Conservation (phyloP, 116 monocot genomes). For the Phalaenopsis hybrid region DNA sequence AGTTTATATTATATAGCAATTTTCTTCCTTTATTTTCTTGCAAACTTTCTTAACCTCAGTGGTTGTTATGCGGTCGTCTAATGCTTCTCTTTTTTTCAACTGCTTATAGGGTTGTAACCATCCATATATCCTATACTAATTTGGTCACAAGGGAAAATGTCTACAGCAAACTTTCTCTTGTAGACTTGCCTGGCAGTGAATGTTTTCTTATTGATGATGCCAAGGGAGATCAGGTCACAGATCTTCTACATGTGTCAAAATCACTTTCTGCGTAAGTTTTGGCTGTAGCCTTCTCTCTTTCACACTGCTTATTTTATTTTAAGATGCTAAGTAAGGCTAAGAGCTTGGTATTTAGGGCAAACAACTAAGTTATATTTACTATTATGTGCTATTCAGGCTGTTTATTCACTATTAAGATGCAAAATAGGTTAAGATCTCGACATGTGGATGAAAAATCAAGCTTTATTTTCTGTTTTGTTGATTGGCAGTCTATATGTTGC, state of each 20-base stretch:
- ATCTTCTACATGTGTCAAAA: conserved; percentile 80
- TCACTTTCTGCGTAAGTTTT: conserved; percentile 86
- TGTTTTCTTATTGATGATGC: conserved; percentile 62
- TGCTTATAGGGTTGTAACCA: conserved; percentile 62
- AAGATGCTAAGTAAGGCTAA: background rate
- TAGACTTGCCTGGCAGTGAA: conserved; percentile 95
- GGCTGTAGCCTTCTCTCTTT: background rate
- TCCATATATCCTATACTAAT: conserved; percentile 80
- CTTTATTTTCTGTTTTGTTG: background rate
- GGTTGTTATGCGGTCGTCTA: background rate
- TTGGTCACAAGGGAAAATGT: conserved; percentile 49
- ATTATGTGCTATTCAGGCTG: background rate
- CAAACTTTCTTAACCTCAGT: background rate
- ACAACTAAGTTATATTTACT: background rate
- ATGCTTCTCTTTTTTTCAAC: conserved; percentile 8
- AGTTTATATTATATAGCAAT: background rate
- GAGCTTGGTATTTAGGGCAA: background rate
- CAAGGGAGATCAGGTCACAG: conserved; percentile 58
- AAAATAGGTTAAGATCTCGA: background rate
- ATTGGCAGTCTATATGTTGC: background rate
- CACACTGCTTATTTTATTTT: background rate
- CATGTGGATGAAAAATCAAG: background rate
- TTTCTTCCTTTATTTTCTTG: no score
- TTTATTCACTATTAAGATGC: background rate
- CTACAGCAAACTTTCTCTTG: conserved; percentile 84